A percentile compares a stretch with the other conserved stretches of the same genome.
These are phyloP conservation scores for Aspergillus fischeri DNA, from an alignment of 2,329 filamentous ascomycete genomes.

Conservation along the genomic window DNA sequence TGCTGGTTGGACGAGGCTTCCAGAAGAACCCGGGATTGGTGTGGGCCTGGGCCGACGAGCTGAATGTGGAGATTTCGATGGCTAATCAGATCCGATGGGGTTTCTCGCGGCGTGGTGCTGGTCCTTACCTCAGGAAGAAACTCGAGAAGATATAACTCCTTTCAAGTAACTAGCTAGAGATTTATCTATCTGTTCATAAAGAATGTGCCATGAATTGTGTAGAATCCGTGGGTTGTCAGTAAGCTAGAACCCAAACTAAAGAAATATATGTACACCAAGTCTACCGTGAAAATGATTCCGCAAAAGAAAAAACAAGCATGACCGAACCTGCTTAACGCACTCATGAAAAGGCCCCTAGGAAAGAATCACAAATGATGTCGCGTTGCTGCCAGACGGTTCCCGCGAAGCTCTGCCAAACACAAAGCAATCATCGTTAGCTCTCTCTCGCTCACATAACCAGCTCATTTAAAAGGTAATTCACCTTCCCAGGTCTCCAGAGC, in stretches of 20 bases:
- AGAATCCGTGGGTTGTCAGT: background rate
- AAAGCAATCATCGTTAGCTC: background rate
- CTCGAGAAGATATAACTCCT: slow-evolving; percentile 5
- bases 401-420: background rate
- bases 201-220: background rate
- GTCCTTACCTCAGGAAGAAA: slow-evolving; percentile 12
- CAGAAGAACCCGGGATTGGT: slow-evolving; percentile 78
- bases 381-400: background rate
- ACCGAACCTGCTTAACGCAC: background rate
- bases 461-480: slow-evolving; percentile 11
- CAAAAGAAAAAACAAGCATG: background rate
- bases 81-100: slow-evolving; percentile 66
- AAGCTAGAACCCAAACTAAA: background rate
- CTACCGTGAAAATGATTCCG: background rate
- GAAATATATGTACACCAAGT: background rate
- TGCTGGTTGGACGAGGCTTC: slow-evolving; percentile 70
- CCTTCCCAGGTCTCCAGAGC: slow-evolving; percentile 29
- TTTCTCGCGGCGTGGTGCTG: slow-evolving; percentile 31
- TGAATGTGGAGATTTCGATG: slow-evolving; percentile 67
- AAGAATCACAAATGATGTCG: background rate
- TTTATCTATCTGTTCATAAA: background rate
- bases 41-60: slow-evolving; percentile 65
- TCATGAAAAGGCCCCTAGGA: too few species aligned
- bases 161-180: background rate
- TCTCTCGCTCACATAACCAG: background rate